Conservation (phyloP, 805 yeast genomes). For the Myxozyma neotropica region DNA sequence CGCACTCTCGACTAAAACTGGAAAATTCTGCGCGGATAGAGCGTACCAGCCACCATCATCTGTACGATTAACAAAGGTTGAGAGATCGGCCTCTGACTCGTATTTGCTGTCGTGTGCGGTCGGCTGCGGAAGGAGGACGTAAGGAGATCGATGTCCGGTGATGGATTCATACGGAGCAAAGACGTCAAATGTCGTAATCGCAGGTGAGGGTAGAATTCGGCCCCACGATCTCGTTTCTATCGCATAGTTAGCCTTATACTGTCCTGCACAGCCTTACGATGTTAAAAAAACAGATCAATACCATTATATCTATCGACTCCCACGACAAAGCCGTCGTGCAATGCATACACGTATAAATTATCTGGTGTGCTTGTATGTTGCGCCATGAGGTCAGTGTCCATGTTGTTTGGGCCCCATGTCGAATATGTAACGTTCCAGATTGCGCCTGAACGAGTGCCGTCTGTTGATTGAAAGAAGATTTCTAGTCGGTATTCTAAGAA, state of each 20-base stretch:
- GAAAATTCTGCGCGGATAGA: constrained; percentile 73
- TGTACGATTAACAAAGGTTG: constrained; percentile 67
- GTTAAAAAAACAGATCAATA: too few relatives aligned
- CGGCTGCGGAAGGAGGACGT: constrained; percentile 47
- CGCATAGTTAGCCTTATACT: constrained; percentile 7
- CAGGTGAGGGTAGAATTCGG: constrained; percentile 22
- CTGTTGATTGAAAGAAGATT: constrained; percentile 66
- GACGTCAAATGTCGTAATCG: constrained; percentile 49
- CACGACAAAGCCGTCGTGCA: constrained; percentile 74
- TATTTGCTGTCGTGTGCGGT: constrained; percentile 12
- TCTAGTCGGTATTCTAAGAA: constrained; percentile 45
- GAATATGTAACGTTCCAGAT: constrained; percentile 87
- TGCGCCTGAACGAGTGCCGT: constrained; percentile 59
- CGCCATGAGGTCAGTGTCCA: constrained; percentile 60
- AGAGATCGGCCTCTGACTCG: constrained; percentile 36
- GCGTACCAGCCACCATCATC: constrained; percentile 76
- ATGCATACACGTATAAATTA: constrained; percentile 77
- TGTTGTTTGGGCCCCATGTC: constrained; percentile 88
- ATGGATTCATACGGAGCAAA: constrained; percentile 44
- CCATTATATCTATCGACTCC: constrained; percentile 68
- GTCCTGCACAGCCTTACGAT: too few relatives aligned
- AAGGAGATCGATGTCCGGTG: constrained; percentile 4
- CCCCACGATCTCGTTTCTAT: constrained; percentile 33
- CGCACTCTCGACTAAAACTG: constrained; percentile 78
- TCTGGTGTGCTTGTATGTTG: constrained; percentile 56